phyloP scores from a whole-genome alignment of 2,329 filamentous ascomycete genomes.

The Colletotrichum zoysiae region DNA sequence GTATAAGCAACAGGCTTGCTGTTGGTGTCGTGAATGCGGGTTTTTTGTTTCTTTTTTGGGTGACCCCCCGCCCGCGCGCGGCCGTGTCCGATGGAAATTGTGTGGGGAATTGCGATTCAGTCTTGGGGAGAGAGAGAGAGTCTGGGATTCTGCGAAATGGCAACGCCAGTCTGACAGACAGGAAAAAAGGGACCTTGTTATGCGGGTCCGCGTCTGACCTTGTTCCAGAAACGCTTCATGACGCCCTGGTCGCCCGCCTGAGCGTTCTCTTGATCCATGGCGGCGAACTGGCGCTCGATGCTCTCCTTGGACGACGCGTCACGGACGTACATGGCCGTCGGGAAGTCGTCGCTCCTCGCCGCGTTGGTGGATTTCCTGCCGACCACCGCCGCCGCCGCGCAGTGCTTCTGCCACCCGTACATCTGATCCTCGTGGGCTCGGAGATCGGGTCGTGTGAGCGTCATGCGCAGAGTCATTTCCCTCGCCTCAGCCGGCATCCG shows the following conservation, averaged over 20 bases:
- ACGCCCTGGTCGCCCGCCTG: conserved; percentile 64
- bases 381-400: conserved; percentile 41
- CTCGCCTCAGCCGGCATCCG: conserved; percentile 65
- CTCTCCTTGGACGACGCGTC: conserved; percentile 62
- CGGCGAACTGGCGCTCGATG: conserved; percentile 66
- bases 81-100: too few species aligned
- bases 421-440: conserved; percentile 79
- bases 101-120: conserved; percentile 7
- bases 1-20: conserved; percentile 31
- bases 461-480: conserved; percentile 98
- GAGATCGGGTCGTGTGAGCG: conserved; percentile 88
- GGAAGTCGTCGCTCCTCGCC: conserved; percentile 50
- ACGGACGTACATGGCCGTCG: conserved; percentile 49
- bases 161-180: too few species aligned
- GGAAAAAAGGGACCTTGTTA: background rate
- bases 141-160: conserved; percentile 1
- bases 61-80: too few species aligned
- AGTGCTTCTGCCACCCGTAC: conserved; percentile 73
- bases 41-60: conserved; percentile 4
- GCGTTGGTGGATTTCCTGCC: conserved; percentile 45
- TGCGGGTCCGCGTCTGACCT: conserved; percentile 59
- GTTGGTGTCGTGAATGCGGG: conserved; percentile 26
- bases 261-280: conserved; percentile 64
- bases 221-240: conserved; percentile 75
- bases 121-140: background rate